phyloP scores from a whole-genome alignment of 2,329 filamentous ascomycete genomes.

The Exophiala mesophila region DNA sequence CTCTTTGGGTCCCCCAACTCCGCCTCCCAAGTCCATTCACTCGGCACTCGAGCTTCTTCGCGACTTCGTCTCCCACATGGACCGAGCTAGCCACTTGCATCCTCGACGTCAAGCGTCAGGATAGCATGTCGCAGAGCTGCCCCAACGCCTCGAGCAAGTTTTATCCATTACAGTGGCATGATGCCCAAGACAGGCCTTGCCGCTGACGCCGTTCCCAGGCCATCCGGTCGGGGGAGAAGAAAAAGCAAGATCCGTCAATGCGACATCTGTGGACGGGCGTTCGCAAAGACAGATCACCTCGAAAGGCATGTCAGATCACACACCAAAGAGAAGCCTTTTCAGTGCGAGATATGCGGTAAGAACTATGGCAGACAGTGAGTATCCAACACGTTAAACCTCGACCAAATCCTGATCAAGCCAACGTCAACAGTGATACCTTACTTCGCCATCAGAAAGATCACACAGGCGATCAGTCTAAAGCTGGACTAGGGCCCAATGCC shows the following conservation, averaged over 20 bases:
- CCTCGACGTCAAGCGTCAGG: no score
- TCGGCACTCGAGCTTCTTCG: no score
- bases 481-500: background rate
- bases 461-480: slow-evolving; percentile 3
- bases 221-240: slow-evolving; percentile 11
- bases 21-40: no score
- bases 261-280: slow-evolving; percentile 25
- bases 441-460: slow-evolving; percentile 23
- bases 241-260: slow-evolving; percentile 17
- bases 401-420: no score
- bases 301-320: slow-evolving; percentile 32
- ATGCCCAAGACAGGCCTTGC: no score
- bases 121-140: no score
- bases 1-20: no score
- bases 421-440: slow-evolving; percentile 16
- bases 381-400: background rate
- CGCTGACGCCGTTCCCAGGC: no score
- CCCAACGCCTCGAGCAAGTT: no score
- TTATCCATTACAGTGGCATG: no score
- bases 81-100: no score
- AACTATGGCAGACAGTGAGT: slow-evolving; percentile 23
- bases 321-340: slow-evolving; percentile 33
- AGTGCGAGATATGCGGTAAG: slow-evolving; percentile 18
- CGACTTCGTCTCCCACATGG: no score
- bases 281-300: slow-evolving; percentile 32